phyloP scores from a whole-genome alignment of 805 yeast species.

The Blastobotrys chiropterorum region DNA sequence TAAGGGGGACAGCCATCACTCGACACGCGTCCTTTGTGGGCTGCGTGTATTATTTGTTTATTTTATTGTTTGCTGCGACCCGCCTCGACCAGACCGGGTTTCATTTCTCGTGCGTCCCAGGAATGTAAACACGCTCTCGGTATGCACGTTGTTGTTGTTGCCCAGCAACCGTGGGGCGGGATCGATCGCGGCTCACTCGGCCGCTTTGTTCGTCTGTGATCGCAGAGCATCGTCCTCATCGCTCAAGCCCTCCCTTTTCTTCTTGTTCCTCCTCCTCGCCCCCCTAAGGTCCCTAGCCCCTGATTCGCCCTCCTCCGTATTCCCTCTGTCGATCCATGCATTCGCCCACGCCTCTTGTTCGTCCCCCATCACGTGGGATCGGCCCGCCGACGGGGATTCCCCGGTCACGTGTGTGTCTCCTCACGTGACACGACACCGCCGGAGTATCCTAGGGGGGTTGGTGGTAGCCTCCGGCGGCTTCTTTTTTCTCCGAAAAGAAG shows the following conservation, averaged over 20 bases:
- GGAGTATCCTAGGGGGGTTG: no score
- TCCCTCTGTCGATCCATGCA: not conserved
- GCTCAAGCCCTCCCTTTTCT: not conserved
- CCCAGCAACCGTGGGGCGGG: no score
- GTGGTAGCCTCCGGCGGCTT: no score
- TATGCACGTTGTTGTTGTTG: not conserved
- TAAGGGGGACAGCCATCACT: not conserved
- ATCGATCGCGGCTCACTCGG: not conserved
- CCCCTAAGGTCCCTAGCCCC: not conserved
- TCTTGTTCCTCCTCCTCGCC: not conserved
- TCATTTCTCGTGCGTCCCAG: not conserved
- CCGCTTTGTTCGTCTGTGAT: not conserved
- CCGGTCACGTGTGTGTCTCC: not conserved
- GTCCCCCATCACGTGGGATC: not conserved
- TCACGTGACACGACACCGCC: not conserved
- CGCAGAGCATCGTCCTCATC: no score
- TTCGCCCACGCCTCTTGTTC: not conserved
- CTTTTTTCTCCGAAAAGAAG: no score
- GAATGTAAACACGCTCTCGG: not conserved
- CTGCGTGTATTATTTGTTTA: no score
- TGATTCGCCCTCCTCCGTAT: not conserved
- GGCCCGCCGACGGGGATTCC: no score
- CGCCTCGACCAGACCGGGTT: not conserved
- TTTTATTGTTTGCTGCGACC: no score
- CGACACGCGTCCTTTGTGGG: not conserved